Base-by-base conservation (phyloP, 352 stramenopile genomes). In the Globisporangium iwayamae region DNA sequence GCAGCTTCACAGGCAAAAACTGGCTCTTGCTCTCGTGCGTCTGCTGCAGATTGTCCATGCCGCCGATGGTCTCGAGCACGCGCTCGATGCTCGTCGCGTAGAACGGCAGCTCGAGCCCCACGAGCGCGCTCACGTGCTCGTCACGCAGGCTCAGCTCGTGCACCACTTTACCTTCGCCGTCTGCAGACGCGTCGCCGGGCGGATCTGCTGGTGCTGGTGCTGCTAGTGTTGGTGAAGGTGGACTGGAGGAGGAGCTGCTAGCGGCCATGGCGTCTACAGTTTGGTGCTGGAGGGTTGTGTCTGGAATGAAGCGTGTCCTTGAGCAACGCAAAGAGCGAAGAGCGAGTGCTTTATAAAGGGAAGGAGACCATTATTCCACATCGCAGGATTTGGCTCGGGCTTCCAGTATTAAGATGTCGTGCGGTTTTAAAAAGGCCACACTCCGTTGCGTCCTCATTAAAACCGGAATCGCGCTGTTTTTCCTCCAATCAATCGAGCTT, bases 1-100 rank as follows among this genome's bases (percentile, higher is more conserved):
- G 83, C 56, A 94, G 68, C 60, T 90, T 91, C 14, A 94, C 79
- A 41, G 83, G 77, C 32, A 94, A 52, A 58, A 94, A 93, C 62
- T 91, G 85, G 34, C 72, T 89, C 62, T 90, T 91, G 60, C 59
- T 70, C 63, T 89, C 77, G 63, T 92, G 83, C 25, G 80, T 84
- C 55, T 85, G 75, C 64, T 90, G 78, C 56, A 94, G 56, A 36
- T 56, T 79, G 18, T 57, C 47, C 8, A 90, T 64, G 9, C 85
- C 85, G 41, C 83, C 85, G 10, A 94, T 71, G 4, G 73, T 80
- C 70, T 85, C 73, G 18, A 92, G 66, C 36, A 89, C 78, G 62
- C 75, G 74, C 4, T 56, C 70, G 50, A 74, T 68, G 30, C 70
- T 71, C n/a, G 64, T 65, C 20, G 76, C 72, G 60, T 92, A 92